These are phyloP conservation scores for Eucalyptus marginata DNA, from an alignment of 345 rosid genomes.

Conservation along the genomic window DNA sequence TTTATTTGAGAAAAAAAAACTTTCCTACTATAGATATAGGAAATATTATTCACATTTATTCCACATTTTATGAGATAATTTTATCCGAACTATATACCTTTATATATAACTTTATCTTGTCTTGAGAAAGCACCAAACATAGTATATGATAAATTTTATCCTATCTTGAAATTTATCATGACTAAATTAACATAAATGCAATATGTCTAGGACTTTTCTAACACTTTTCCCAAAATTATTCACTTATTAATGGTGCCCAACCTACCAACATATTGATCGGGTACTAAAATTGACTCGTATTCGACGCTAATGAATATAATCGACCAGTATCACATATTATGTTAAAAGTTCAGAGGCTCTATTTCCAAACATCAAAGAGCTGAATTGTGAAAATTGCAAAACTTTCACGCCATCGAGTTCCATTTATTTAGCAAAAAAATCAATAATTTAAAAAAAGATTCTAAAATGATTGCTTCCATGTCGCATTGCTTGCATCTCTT, in stretches of 20 bases:
- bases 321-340: fast-evolving
- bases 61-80: too few relatives aligned
- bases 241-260: not conserved
- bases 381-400: not conserved
- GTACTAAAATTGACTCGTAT: not conserved
- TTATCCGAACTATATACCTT: too few relatives aligned
- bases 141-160: too few relatives aligned
- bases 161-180: too few relatives aligned
- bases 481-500: not conserved
- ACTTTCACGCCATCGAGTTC: not conserved
- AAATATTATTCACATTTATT: fast-evolving
- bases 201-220: too few relatives aligned
- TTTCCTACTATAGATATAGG: too few relatives aligned
- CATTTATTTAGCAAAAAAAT: fast-evolving
- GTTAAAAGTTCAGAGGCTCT: not conserved
- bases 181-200: too few relatives aligned
- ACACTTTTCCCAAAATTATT: not conserved
- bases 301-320: not conserved
- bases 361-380: not conserved
- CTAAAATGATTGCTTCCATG: not conserved
- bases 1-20: too few relatives aligned
- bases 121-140: fast-evolving
- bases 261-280: not conserved
- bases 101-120: fast-evolving
- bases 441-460: too few relatives aligned